Conservation (phyloP, 108 stramenopile genomes). For the Nannochloropsis salina region DNA sequence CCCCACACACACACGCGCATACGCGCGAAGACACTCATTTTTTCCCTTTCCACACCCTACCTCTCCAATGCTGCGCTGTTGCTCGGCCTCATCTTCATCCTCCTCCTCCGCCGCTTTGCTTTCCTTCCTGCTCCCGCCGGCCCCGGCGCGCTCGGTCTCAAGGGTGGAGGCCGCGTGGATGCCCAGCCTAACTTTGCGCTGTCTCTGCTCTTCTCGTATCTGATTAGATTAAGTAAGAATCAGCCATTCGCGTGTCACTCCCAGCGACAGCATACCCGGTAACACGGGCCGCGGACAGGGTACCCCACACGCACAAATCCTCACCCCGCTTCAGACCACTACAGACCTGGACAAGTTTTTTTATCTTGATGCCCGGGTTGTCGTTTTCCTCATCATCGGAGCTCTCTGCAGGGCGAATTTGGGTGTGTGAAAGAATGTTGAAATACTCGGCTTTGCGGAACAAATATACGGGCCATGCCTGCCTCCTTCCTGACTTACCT, state of each 20-base stretch:
- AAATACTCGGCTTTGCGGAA: background rate
- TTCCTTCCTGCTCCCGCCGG: background rate
- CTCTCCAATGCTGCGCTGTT: background rate
- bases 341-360: background rate
- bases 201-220: background rate
- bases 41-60: background rate
- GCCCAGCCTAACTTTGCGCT: background rate
- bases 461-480: background rate
- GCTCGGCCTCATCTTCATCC: background rate
- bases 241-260: too few relatives aligned
- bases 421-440: background rate
- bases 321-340: background rate
- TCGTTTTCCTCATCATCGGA: background rate
- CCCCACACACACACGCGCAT: too few relatives aligned
- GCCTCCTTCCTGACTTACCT: background rate
- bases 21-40: too few relatives aligned
- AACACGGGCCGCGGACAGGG: too few relatives aligned
- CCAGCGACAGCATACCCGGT: too few relatives aligned
- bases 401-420: background rate
- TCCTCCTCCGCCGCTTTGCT: background rate
- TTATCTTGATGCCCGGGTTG: background rate
- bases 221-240: background rate
- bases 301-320: too few relatives aligned
- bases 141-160: background rate
- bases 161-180: background rate